Conservation (phyloP, 2,329 filamentous ascomycete genomes). For the Trichoderma semiorbis region DNA sequence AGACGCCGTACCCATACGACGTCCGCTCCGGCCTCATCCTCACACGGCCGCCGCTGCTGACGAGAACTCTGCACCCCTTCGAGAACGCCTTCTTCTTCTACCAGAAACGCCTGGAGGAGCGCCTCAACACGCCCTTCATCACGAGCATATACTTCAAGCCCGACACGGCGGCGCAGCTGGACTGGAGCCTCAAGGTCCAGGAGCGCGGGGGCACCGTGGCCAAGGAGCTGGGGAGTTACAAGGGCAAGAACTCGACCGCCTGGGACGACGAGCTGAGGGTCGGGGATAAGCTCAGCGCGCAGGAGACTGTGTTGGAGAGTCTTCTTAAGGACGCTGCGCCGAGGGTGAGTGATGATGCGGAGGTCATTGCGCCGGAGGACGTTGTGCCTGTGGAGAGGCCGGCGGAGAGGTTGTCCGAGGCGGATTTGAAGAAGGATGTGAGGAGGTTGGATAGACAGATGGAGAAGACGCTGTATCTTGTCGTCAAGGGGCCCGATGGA, state of each 20-base stretch:
- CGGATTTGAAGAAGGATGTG: constrained; percentile 71
- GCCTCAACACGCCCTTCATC: constrained; percentile 80
- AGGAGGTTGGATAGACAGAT: constrained; percentile 75
- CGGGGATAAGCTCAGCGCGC: constrained; percentile 64
- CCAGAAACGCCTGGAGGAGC: constrained; percentile 94
- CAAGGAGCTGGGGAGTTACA: constrained; percentile 82
- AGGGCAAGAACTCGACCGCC: constrained; percentile 62
- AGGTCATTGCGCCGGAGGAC: constrained; percentile 55
- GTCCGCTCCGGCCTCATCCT: constrained; percentile 71
- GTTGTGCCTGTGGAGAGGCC: constrained; percentile 69
- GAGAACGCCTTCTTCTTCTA: constrained; percentile 95
- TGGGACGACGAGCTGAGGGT: constrained; percentile 93
- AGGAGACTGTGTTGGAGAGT: constrained; percentile 62
- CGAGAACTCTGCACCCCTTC: constrained; percentile 77
- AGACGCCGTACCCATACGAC: constrained; percentile 38
- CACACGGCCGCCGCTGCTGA: constrained; percentile 83
- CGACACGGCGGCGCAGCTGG: constrained; percentile 76
- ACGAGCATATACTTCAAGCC: constrained; percentile 94
- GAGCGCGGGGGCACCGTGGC: constrained; percentile 71
- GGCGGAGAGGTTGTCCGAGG: constrained; percentile 67
- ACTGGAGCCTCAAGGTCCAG: constrained; percentile 84
- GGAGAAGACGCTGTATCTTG: constrained; percentile 79
- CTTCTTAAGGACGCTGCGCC: constrained; percentile 73
- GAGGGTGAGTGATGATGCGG: constrained; percentile 57
- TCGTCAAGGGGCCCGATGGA: constrained; percentile 70